Base-by-base conservation (phyloP, 225 moss, liverwort and hornwort genomes). In the Bryum argenteum region DNA sequence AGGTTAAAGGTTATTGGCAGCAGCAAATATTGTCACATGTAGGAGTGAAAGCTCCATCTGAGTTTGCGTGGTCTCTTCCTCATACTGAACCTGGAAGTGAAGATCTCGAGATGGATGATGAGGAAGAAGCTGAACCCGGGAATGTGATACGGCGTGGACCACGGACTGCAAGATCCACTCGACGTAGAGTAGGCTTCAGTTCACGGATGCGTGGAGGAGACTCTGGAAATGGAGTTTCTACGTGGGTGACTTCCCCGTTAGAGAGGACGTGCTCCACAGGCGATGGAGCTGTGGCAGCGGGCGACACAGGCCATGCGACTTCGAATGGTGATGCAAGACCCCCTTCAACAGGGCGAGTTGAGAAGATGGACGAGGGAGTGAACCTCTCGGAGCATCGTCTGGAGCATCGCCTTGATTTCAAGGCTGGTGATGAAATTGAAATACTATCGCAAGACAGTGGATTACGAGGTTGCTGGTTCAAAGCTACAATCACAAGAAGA, bases 401-500 rank as follows among this genome's bases (percentile, higher is more conserved):
- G 65, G 87, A 81, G 74, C 87, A 81, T 71, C 81, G 79, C 51
- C 74, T 79, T 68, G 81, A 84, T 66, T 94, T 77, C 52, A 81
- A 94, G 61, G 73, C 76, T 66, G 94, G 91, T 17, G 90, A 91
- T 58, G 92, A 85, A 67, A 79, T 94, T 66, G 94, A 94, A 72
- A 76, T 92, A 16, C 70, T 94, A 16, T 92, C 88, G 4, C 88
- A 92, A 74, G 94, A 94, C 79, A 94, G 94, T 80, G 94, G 94
- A 12, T 80, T 94, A 48, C 94, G 94, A 11, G 94, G 94, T 18
- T 92, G 91, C 71, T 94, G 94, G 94, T 94, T 90, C 69, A 89
- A 89, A 81, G 90, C 80, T 28, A 85, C 76, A 48, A 85, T 94
- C 24, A 80, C 85, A 61, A 87, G 85, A 65, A 70, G 83, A 64